Conservation (phyloP, 352 stramenopile genomes). For the Pythium apleroticum region DNA sequence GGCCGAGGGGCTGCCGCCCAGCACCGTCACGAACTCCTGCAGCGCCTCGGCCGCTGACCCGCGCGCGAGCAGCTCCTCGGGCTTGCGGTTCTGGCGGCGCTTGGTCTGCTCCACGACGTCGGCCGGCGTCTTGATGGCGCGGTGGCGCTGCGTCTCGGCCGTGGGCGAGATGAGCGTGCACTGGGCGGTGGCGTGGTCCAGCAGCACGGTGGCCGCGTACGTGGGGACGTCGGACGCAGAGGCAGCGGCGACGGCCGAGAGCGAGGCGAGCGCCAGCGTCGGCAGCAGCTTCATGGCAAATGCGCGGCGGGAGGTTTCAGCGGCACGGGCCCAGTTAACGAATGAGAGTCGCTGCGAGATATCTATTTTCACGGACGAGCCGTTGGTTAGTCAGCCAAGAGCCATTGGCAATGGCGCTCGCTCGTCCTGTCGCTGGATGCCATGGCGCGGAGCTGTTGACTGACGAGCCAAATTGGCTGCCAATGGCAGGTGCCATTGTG, state of each 20-base stretch:
- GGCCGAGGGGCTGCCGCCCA: slow-evolving; percentile 21
- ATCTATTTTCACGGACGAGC: background rate
- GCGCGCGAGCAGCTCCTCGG: slow-evolving; percentile 14
- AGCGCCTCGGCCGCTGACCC: slow-evolving; percentile 5
- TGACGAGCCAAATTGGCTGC: background rate
- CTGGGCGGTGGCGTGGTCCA: background rate
- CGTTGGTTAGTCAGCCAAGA: background rate
- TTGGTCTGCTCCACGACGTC: slow-evolving; percentile 22
- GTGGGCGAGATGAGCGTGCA: slow-evolving; percentile 22
- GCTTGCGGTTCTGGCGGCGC: slow-evolving; percentile 22
- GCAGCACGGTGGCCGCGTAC: slow-evolving; percentile 11
- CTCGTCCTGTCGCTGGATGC: background rate
- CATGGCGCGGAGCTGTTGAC: background rate
- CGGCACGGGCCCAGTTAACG: background rate
- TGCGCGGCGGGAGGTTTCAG: background rate
- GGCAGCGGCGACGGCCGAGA: background rate
- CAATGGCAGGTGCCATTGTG: background rate
- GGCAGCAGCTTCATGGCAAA: background rate
- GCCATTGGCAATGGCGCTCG: background rate
- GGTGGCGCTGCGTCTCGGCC: slow-evolving; percentile 20
- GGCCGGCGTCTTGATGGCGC: slow-evolving; percentile 15
- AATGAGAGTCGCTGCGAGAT: background rate
- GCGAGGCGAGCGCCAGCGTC: background rate
- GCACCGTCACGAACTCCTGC: slow-evolving; percentile 19
- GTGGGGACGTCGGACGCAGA: background rate